Evolutionary conservation across 2,329 filamentous ascomycete species (phyloP), one percentile per base, ranked within the genome.

Genomic region (Cryphonectria parasitica): DNA sequence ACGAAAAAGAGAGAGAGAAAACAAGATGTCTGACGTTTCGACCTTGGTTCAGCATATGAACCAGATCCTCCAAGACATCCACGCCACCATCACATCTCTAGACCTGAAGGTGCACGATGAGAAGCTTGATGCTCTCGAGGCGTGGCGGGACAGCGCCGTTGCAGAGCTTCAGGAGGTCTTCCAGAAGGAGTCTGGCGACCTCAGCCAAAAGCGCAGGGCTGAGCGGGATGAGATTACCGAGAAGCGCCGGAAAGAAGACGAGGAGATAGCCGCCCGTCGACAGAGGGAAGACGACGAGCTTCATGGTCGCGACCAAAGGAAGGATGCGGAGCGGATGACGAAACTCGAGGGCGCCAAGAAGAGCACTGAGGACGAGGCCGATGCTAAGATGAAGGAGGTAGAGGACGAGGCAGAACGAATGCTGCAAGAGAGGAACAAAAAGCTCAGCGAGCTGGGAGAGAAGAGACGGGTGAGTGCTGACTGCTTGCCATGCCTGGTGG

Each of bases 1-100:
- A 49, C 39, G 11, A 13, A 39, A 39, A 39, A 39, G 1, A 6
- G 13, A 2, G 36, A 39, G 36, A 39, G 3, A 11, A 11, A 39
- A 11, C 36, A 64, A 64, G 10, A 79, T 78, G 76, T 69, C 64
- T 25, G 79, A 82, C 69, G 79, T 83, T 71, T 77, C 80, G 19
- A 72, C 76, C 60, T 80, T 84, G 63, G 79, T 83, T 73, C 75
- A 79, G 72, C 79, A 83, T 74, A 82, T 84, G 81, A 80, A 80
- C 72, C 79, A 83, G 67, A 83, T 79, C 28, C 76, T 84, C 61
- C 78, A 80, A 0, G 76, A 77, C 22, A 83, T 84, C 70, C 79
- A 80, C 70, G 70, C 67, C 39, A 81, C 82, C 31, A 74, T 84
- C 45, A 75, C 77, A 17, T 75, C 77, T 1, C 75, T 84, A 28